Conservation (phyloP, 176 grass and related monocot species). For the Panicum miliaceum region DNA sequence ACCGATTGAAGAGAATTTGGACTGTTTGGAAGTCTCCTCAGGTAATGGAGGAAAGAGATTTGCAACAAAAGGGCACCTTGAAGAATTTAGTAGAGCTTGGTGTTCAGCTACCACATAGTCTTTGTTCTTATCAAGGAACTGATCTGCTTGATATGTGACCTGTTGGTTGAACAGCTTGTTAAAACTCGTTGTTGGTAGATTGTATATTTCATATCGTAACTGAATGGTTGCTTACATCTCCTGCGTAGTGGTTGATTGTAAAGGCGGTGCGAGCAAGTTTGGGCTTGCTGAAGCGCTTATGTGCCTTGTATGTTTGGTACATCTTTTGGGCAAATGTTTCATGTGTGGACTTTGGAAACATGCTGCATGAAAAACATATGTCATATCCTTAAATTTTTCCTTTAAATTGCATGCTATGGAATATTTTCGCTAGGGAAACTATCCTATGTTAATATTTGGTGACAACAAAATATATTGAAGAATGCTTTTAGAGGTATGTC, state of each 20-base stretch:
- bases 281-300: slow-evolving; percentile 91
- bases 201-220: slow-evolving; percentile 20
- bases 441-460: slow-evolving; percentile 27
- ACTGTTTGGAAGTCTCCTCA: slow-evolving; percentile 91
- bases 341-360: slow-evolving; percentile 98
- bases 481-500: slow-evolving; percentile 19
- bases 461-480: not conserved
- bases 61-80: slow-evolving; percentile 78
- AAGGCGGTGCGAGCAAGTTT: slow-evolving; percentile 92
- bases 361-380: slow-evolving; percentile 58
- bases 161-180: slow-evolving; percentile 42
- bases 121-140: slow-evolving; percentile 99
- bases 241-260: slow-evolving; percentile 94
- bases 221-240: slow-evolving; percentile 81
- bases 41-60: slow-evolving; percentile 89
- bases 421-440: slow-evolving; percentile 35
- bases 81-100: slow-evolving; percentile 89
- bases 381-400: slow-evolving; percentile 18
- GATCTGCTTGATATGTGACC: slow-evolving; percentile 94
- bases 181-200: slow-evolving; percentile 13
- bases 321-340: slow-evolving; percentile 98
- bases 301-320: slow-evolving; percentile 94
- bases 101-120: slow-evolving; percentile 99
- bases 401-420: slow-evolving; percentile 14
- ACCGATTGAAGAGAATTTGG: slow-evolving; percentile 97